A percentile compares a stretch with the other conserved stretches of the same genome.
Conservation (phyloP, 2,329 filamentous ascomycete genomes). For the Fusarium sp. region DNA sequence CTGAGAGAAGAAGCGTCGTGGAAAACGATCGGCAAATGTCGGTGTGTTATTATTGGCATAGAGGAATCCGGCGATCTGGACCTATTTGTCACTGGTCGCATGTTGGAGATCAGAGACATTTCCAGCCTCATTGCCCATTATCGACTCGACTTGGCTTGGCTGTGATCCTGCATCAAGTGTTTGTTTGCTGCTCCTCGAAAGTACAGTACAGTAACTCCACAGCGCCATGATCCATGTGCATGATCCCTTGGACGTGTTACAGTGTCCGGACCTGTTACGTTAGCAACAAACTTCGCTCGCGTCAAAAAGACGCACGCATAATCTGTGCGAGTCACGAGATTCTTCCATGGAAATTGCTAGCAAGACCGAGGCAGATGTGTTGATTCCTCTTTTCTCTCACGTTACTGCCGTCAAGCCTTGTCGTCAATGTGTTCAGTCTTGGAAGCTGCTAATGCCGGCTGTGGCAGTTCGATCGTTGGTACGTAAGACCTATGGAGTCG, state of each 20-base stretch:
- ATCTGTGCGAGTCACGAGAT: not conserved
- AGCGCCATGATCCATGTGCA: slow-evolving; percentile 28
- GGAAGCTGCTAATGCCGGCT: slow-evolving; percentile 32
- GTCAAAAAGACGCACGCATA: slow-evolving; percentile 1
- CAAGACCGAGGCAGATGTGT: slow-evolving; percentile 4
- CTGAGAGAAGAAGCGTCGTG: slow-evolving; percentile 16
- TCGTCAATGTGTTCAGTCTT: slow-evolving; percentile 18
- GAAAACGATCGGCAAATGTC: slow-evolving; percentile 44
- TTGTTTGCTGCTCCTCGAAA: not conserved
- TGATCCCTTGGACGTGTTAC: slow-evolving; percentile 19
- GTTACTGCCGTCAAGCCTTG: slow-evolving; percentile 27
- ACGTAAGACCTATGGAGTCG: slow-evolving; percentile 45
- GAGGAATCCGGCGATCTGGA: slow-evolving; percentile 34
- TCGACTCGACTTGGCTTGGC: slow-evolving; percentile 10
- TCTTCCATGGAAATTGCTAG: not conserved
- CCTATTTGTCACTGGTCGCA: slow-evolving; percentile 27
- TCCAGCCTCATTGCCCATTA: slow-evolving; percentile 35
- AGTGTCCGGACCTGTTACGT: slow-evolving; percentile 10
- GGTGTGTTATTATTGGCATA: slow-evolving; percentile 42
- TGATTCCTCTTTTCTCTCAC: slow-evolving; percentile 12
- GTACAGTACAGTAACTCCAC: slow-evolving; percentile 14
- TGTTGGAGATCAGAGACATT: slow-evolving; percentile 25
- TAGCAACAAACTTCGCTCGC: slow-evolving; percentile 10
- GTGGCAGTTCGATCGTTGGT: slow-evolving; percentile 46
- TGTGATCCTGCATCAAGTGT: not conserved